Evolutionary conservation across 192 early-diverging fungal genomes (phyloP).

Genomic region (Geranomyces variabilis): DNA sequence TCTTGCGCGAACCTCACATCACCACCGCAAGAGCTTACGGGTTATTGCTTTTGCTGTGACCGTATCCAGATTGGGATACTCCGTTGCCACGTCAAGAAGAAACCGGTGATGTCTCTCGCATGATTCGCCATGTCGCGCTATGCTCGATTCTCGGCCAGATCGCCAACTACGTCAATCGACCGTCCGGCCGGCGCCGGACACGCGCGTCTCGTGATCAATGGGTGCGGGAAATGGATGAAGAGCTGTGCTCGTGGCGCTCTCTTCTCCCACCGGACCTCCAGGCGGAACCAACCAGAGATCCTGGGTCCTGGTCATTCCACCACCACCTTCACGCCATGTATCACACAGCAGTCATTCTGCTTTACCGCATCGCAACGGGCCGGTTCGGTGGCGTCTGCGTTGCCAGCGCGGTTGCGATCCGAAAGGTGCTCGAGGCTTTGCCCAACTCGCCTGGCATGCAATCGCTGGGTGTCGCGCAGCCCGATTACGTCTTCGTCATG

Average conservation of each 20-base stretch:
- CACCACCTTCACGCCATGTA: slow-evolving; percentile 50
- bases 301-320: slow-evolving; percentile 47
- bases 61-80: slow-evolving; percentile 50
- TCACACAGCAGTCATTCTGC: slow-evolving; percentile 47
- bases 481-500: slow-evolving; percentile 48
- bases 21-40: background rate
- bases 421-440: slow-evolving; percentile 38
- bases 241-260: slow-evolving; percentile 37
- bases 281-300: slow-evolving; percentile 18
- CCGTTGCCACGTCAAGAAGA: slow-evolving; percentile 42
- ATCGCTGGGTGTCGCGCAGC: background rate
- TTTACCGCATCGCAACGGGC: slow-evolving; percentile 43
- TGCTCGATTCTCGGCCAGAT: slow-evolving; percentile 53
- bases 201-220: slow-evolving; percentile 21
- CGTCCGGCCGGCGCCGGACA: slow-evolving; percentile 20
- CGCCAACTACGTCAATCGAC: slow-evolving; percentile 50
- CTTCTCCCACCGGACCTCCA: slow-evolving; percentile 34
- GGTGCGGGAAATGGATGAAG: slow-evolving; percentile 37
- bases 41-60: background rate
- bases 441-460: slow-evolving; percentile 12
- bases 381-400: slow-evolving; percentile 37
- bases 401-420: slow-evolving; percentile 37
- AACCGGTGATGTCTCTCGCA: slow-evolving; percentile 26
- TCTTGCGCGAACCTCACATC: background rate
- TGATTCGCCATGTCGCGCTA: slow-evolving; percentile 49